A percentile compares a stretch with the other conserved stretches of the same genome.
Evolutionary conservation across 1,284 basidiomycete species (phyloP).

Genomic region (Irpex lacteus): DNA sequence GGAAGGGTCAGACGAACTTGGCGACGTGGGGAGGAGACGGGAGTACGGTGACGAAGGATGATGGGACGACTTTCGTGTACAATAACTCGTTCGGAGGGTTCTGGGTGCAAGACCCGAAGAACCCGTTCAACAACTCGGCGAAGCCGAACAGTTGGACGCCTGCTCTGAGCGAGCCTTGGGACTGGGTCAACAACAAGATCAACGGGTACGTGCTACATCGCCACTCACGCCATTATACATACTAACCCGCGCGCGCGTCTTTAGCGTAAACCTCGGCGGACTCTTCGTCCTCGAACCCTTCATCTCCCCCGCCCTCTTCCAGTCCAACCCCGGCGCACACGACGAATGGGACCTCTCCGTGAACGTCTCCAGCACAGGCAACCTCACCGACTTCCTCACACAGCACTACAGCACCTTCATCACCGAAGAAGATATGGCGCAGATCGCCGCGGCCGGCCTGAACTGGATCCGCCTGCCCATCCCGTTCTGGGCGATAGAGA

Average conservation of each 20-base stretch:
- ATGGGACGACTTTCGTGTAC: constrained; percentile 68
- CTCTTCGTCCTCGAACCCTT: constrained; percentile 77
- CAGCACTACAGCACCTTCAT: constrained; percentile 61
- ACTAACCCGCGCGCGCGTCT: background rate
- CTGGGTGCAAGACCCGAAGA: constrained; percentile 53
- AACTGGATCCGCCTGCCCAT: constrained; percentile 79
- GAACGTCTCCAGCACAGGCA: constrained; percentile 37
- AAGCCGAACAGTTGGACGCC: constrained; percentile 64
- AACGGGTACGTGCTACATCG: constrained; percentile 47
- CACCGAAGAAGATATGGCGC: constrained; percentile 31
- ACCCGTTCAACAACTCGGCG: constrained; percentile 67
- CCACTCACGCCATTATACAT: background rate
- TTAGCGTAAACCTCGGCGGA: constrained; percentile 66
- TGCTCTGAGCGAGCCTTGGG: constrained; percentile 63
- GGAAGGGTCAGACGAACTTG: constrained; percentile 13
- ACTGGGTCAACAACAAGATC: constrained; percentile 62
- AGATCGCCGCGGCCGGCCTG: constrained; percentile 52
- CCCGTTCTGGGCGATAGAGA: constrained; percentile 79
- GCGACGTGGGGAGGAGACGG: constrained; percentile 60
- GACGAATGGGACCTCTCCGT: constrained; percentile 60
- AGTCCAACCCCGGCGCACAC: constrained; percentile 55
- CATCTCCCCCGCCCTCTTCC: constrained; percentile 76
- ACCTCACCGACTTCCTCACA: constrained; percentile 34
- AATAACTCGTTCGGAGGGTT: constrained; percentile 69
- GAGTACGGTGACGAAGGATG: constrained; percentile 54